These are phyloP conservation scores for Apocynum venetum DNA, from an alignment of 257 asterid genomes.

Conservation along the genomic window DNA sequence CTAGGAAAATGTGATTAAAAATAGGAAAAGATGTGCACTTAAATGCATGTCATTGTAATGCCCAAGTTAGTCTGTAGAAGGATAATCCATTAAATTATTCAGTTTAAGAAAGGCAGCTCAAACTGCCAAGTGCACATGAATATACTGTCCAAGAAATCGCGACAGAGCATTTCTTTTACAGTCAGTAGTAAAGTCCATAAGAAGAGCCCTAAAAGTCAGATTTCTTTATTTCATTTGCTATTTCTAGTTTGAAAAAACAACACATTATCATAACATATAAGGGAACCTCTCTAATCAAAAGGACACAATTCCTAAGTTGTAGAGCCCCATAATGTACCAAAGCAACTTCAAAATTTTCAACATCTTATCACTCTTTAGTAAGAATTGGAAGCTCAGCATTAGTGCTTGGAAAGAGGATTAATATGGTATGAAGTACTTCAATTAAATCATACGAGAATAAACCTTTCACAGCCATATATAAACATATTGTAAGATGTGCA, in stretches of 20 bases:
- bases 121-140: background rate
- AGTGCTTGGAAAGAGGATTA: background rate
- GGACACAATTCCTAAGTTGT: background rate
- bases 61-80: background rate
- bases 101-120: background rate
- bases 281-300: background rate
- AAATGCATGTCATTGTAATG: background rate
- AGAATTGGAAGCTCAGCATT: no score
- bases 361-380: background rate
- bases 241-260: background rate
- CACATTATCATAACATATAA: background rate
- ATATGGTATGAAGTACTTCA: background rate
- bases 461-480: background rate
- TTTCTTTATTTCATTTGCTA: background rate
- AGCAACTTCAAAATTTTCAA: background rate
- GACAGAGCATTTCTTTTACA: background rate
- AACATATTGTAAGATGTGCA: background rate
- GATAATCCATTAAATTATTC: background rate
- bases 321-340: no score
- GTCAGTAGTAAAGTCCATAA: background rate
- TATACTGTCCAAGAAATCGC: background rate
- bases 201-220: background rate
- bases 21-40: background rate
- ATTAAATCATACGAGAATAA: background rate
- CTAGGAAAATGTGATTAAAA: background rate